These are phyloP conservation scores for Phytophthora pini DNA, from an alignment of 352 stramenopile genomes.

Conservation along the genomic window DNA sequence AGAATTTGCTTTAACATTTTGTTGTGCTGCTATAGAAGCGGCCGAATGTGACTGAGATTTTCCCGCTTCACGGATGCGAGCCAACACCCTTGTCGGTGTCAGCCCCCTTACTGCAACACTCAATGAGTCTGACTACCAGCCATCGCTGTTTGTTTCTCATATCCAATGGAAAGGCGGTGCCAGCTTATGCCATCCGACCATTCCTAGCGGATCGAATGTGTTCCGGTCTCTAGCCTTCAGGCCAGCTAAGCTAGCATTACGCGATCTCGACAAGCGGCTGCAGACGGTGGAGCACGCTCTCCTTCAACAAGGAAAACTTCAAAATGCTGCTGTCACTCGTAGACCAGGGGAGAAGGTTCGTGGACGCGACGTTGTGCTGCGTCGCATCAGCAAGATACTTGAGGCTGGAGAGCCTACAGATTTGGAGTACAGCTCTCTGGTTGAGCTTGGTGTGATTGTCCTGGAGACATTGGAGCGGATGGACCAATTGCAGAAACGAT, in stretches of 20 bases:
- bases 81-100: slow-evolving; percentile 48
- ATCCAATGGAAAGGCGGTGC: slow-evolving; percentile 76
- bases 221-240: slow-evolving; percentile 74
- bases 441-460: slow-evolving; percentile 78
- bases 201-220: slow-evolving; percentile 47
- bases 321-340: slow-evolving; percentile 46
- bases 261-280: slow-evolving; percentile 72
- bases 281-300: slow-evolving; percentile 66
- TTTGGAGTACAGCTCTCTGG: slow-evolving; percentile 57
- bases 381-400: slow-evolving; percentile 71
- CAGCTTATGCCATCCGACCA: slow-evolving; percentile 63
- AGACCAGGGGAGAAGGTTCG: slow-evolving; percentile 62
- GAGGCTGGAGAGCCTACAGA: slow-evolving; percentile 68
- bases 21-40: slow-evolving; percentile 35
- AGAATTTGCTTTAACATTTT: slow-evolving; percentile 1
- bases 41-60: slow-evolving; percentile 71
- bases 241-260: slow-evolving; percentile 70
- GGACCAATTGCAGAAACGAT: slow-evolving; percentile 51
- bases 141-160: slow-evolving; percentile 67
- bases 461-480: slow-evolving; percentile 82
- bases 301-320: slow-evolving; percentile 56
- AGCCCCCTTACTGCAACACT: slow-evolving; percentile 1
- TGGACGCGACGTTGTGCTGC: slow-evolving; percentile 75
- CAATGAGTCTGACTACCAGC: slow-evolving; percentile 26
- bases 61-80: slow-evolving; percentile 67